Evolutionary conservation across 169 alveolate species (phyloP), one percentile per base, ranked within the genome.

Genomic region (Eimeria nieschulzi): DNA sequence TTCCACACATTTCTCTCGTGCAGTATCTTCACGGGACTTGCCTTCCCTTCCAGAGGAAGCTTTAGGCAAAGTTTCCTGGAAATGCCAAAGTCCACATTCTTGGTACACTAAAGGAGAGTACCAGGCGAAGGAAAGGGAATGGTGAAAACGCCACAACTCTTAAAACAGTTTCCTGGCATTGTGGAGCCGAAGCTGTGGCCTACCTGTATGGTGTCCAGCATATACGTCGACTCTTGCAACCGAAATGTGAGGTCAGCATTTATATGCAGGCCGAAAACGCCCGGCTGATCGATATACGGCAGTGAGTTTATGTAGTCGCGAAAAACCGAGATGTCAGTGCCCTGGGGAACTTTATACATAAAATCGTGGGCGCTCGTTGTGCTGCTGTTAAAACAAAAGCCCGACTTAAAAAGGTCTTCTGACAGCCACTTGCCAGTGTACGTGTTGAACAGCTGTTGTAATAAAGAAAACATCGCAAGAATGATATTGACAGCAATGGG

Each of bases 231-330:
- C 93, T 98, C 99, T 92, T 97, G 96, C 63, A 96, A 94, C 83
- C 99, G 96, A 96, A 96, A 98, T 39, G 99, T 97, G 88, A 98
- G 93, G 88, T 98, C 99, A 39, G 99, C 99, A 92, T 97, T 97
- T 70, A 98, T 97, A 94, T 98, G 99, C 64, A 98, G 97, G 51
- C 97, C 99, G 93, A 98, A 97, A 72, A 97, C 97, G 76, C 96
- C 94, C 12, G 99, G 99, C 21, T 96, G 96, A 91, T 98, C 99
- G 63, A 96, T 96, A 64, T 95, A 95, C 19, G 99, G 99, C 95
- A 98, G 94, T 66, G 92, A 94, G 76, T 95, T 95, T 88, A 98
- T 97, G 92, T 96, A 96, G 66, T 97, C 98, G 56, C 96, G 93
- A 94, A 95, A 97, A 87, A 96, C 97, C 54, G 93, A 66, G 73